A percentile compares a stretch with the other conserved stretches of the same genome.
Evolutionary conservation across 2,329 filamentous ascomycete species (phyloP).

Genomic region (Phaeosphaeriaceae sp.): DNA sequence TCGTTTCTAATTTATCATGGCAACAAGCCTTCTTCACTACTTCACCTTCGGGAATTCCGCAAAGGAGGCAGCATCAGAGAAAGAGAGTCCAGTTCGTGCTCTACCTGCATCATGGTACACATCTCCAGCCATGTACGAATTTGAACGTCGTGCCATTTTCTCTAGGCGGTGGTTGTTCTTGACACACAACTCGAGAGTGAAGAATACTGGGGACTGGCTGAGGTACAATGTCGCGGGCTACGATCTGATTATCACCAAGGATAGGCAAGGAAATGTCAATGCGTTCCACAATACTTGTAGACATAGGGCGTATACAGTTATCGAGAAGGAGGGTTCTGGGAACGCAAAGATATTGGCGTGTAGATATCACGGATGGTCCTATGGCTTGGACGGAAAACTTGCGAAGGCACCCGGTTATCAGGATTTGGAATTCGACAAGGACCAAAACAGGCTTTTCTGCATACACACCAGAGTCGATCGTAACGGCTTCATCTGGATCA

Average conservation of each 20-base stretch:
- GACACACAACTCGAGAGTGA: constrained; percentile 38
- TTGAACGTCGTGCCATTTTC: constrained; percentile 56
- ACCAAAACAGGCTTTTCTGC: constrained; percentile 37
- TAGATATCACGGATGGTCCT: constrained; percentile 55
- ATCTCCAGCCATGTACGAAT: constrained; percentile 52
- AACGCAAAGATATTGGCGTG: constrained; percentile 47
- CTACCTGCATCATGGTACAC: constrained; percentile 55
- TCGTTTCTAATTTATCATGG: background rate
- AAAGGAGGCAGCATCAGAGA: constrained; percentile 1
- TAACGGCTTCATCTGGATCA: constrained; percentile 43
- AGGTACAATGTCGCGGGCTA: constrained; percentile 31
- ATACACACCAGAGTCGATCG: constrained; percentile 36
- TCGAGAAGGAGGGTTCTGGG: constrained; percentile 38
- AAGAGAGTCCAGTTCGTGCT: constrained; percentile 33
- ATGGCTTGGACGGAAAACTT: constrained; percentile 50
- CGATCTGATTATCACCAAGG: constrained; percentile 26
- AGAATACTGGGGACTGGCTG: constrained; percentile 25
- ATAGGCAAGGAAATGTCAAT: constrained; percentile 24
- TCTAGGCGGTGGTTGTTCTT: constrained; percentile 48
- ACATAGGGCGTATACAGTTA: constrained; percentile 48
- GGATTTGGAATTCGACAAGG: constrained; percentile 31
- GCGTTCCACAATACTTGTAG: constrained; percentile 53
- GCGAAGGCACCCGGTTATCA: constrained; percentile 52
- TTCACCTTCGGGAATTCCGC: constrained; percentile 19
- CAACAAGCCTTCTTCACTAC: constrained; percentile 19